These are phyloP conservation scores for Saussurea involucrata DNA, from an alignment of 129 eudicot genomes.

Conservation along the genomic window DNA sequence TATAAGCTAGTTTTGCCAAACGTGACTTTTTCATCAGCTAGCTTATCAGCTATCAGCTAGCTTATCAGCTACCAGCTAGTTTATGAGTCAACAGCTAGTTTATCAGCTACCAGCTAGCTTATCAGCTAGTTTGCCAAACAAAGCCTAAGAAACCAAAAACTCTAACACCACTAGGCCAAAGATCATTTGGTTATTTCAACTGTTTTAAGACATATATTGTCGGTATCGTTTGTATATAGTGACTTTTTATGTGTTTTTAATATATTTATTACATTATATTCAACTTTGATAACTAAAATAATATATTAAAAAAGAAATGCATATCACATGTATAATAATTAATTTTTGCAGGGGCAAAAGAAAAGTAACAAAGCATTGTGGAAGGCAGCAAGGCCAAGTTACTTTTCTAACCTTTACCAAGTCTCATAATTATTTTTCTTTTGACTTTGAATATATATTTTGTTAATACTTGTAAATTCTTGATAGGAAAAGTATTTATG, in stretches of 20 bases:
- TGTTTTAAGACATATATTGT: background rate
- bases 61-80: too few species aligned
- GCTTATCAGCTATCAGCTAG: too few species aligned
- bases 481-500: background rate
- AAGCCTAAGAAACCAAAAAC: too few species aligned
- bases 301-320: background rate
- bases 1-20: too few species aligned
- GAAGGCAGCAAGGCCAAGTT: slow-evolving; percentile 28
- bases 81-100: too few species aligned
- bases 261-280: background rate
- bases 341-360: slow-evolving; percentile 4
- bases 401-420: slow-evolving; percentile 11
- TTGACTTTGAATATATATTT: slow-evolving; percentile 9
- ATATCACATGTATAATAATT: slow-evolving; percentile 17
- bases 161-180: too few species aligned
- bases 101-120: too few species aligned
- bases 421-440: slow-evolving; percentile 14
- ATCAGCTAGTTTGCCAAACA: too few species aligned
- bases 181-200: background rate
- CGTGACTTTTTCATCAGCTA: too few species aligned
- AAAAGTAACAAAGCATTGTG: slow-evolving; percentile 13
- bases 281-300: background rate
- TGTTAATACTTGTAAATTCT: slow-evolving; percentile 2
- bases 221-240: background rate
- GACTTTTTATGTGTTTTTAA: background rate